Conservation (phyloP, 106 monocot genomes). For the Phalaenopsis equestris region DNA sequence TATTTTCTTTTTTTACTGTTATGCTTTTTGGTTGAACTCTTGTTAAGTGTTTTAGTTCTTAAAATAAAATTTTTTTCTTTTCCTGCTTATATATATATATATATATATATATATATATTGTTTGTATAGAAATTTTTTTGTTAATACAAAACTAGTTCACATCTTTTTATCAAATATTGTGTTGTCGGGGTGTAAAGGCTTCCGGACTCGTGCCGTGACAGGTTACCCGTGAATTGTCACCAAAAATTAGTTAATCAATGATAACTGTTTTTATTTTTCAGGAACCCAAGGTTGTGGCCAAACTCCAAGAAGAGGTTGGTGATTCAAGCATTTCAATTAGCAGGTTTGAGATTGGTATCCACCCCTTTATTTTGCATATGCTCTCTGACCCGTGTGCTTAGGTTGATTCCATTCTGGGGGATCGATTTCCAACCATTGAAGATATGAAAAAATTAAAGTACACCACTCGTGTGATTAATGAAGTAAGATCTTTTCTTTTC, state of each 20-base stretch:
- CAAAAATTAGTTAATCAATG: neutral
- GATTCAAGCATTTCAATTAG: neutral
- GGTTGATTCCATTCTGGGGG: constrained; percentile 87
- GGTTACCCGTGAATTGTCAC: too few species aligned
- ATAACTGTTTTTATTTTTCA: constrained; percentile 14
- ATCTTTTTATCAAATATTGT: too few species aligned
- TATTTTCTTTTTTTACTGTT: too few species aligned
- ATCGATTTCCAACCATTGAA: constrained; percentile 70
- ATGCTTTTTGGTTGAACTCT: too few species aligned
- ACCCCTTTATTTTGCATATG: neutral
- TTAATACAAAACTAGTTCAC: too few species aligned
- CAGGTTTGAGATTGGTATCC: neutral
- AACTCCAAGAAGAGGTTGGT: constrained; percentile 95
- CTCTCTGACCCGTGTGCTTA: constrained; percentile 23
- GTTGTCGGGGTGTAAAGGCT: too few species aligned
- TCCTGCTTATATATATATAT: too few species aligned
- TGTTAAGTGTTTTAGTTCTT: too few species aligned
- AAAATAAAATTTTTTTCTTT: too few species aligned
- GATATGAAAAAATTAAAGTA: constrained; percentile 91
- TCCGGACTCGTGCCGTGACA: too few species aligned
- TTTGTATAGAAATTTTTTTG: too few species aligned
- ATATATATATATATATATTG: too few species aligned
- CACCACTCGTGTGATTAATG: constrained; percentile 87
- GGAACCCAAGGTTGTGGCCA: constrained; percentile 62
- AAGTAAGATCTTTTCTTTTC: constrained; percentile 44